Evolutionary conservation across 2,329 filamentous ascomycete species (phyloP).

Genomic region (Tolypocladium pustulatum): DNA sequence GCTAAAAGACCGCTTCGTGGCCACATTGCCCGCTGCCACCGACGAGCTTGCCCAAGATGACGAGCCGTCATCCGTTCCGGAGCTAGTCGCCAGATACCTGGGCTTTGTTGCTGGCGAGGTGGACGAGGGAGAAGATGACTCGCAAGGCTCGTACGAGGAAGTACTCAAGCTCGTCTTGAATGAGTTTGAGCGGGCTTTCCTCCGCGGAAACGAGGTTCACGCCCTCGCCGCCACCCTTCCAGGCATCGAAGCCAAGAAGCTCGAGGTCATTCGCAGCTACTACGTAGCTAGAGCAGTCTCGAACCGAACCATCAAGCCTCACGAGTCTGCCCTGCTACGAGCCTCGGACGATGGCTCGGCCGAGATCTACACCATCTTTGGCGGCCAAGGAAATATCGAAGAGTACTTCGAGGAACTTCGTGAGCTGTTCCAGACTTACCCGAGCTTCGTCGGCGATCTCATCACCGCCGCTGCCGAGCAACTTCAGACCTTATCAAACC

Average conservation of each 20-base stretch:
- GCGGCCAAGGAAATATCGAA: slow-evolving; percentile 96
- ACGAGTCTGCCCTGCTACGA: slow-evolving; percentile 86
- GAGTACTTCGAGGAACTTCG: slow-evolving; percentile 98
- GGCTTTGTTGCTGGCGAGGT: slow-evolving; percentile 83
- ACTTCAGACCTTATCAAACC: slow-evolving; percentile 72
- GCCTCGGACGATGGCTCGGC: slow-evolving; percentile 78
- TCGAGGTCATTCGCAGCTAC: slow-evolving; percentile 81
- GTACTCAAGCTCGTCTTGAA: slow-evolving; percentile 86
- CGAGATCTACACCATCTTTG: slow-evolving; percentile 86
- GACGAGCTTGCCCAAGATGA: slow-evolving; percentile 97
- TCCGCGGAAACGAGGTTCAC: slow-evolving; percentile 93
- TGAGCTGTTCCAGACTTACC: slow-evolving; percentile 83
- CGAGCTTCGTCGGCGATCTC: slow-evolving; percentile 79
- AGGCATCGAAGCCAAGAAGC: slow-evolving; percentile 87
- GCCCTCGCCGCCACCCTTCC: slow-evolving; percentile 76
- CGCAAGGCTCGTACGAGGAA: slow-evolving; percentile 80
- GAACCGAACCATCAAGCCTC: slow-evolving; percentile 77
- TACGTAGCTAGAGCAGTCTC: slow-evolving; percentile 78
- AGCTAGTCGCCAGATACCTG: slow-evolving; percentile 89
- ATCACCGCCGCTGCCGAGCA: slow-evolving; percentile 73
- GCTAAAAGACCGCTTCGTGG: slow-evolving; percentile 81
- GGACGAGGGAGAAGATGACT: slow-evolving; percentile 83
- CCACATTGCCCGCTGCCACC: slow-evolving; percentile 78
- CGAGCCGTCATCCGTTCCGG: slow-evolving; percentile 90
- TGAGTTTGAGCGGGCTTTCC: slow-evolving; percentile 92